Evolutionary conservation across 495 filamentous ascomycete species (phyloP), one percentile per base, ranked within the genome.

Genomic region (Trichocladium uniseriatum): DNA sequence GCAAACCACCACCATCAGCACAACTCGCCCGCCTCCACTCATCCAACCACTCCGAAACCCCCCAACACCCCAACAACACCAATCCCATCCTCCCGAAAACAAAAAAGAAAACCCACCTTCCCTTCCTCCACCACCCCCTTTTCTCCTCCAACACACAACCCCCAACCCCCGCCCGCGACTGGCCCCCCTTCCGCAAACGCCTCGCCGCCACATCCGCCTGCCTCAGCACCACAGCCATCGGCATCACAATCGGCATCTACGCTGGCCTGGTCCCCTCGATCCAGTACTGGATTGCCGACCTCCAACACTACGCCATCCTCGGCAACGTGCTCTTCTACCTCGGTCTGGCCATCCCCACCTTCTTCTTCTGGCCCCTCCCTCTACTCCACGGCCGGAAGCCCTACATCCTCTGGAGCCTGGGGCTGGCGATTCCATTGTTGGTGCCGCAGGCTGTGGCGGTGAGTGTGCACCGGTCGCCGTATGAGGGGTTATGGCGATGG

Each of bases 321-420:
- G 85, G 85, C 15, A 88, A 88, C 58, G 77, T 83, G n/a, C 69
- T 79, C 16, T 73, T 88, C 46, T 87, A 82, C 52, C 54, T 82
- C 22, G 82, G 83, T 11, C 69, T 88, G 36, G 79, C 82, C 0
- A 66, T 88, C 28, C 73, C 83, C 1, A 86, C 78, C 2, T 72
- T 84, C 28, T 56, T 86, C 24, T 78, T 78, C 57, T 89, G 84
- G 84, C 84, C 85, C 1, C 64, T 89, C 7, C 80, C 85, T 8
- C 65, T 89, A n/a, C 71, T 89, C 1, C 83, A 88, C 60, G 84
- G 85, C 15, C 75, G 84, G 29, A 87, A 87, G 62, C 80, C 82
- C 7, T 89, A 89, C 60, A 79, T 79, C 31, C 60, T 89, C 37
- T 70, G 72, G 31, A 75, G 82, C 19, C 69, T 86, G 36, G 71